These are phyloP conservation scores for Geotrichum australiense DNA, from an alignment of 1,139 yeast genomes.

Conservation along the genomic window DNA sequence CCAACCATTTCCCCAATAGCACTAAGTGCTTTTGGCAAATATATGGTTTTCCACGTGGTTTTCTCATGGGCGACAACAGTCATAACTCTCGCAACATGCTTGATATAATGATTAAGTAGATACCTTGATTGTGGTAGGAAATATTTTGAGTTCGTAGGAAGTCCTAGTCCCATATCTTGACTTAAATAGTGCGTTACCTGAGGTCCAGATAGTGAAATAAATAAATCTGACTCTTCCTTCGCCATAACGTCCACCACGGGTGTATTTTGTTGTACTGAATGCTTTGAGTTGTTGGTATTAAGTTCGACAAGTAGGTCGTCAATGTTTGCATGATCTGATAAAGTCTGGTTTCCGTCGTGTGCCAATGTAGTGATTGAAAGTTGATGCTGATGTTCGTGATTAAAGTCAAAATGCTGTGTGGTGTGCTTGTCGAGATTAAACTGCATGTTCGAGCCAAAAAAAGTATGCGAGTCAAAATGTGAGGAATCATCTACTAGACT, in stretches of 20 bases:
- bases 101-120: slow-evolving; percentile 64
- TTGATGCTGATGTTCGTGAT: not conserved
- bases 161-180: slow-evolving; percentile 13
- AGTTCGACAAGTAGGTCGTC: slow-evolving; percentile 2
- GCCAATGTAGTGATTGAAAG: not conserved
- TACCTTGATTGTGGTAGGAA: slow-evolving; percentile 40
- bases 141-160: slow-evolving; percentile 60
- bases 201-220: slow-evolving; percentile 11
- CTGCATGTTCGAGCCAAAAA: not conserved
- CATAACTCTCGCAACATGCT: slow-evolving; percentile 80
- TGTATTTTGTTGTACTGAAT: not conserved
- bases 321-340: too few species aligned
- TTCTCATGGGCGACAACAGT: slow-evolving; percentile 75
- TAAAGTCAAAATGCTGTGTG: too few species aligned
- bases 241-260: slow-evolving; percentile 2
- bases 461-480: not conserved
- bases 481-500: not conserved
- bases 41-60: slow-evolving; percentile 83
- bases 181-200: slow-evolving; percentile 11
- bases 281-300: slow-evolving; percentile 25
- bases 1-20: slow-evolving; percentile 79
- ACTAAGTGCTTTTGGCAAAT: slow-evolving; percentile 72
- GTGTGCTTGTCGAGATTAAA: slow-evolving; percentile 1
- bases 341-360: too few species aligned
- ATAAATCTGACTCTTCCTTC: slow-evolving; percentile 12